Evolutionary conservation across 768 basidiomycete species (phyloP).

Genomic region (Mrakia frigida): DNA sequence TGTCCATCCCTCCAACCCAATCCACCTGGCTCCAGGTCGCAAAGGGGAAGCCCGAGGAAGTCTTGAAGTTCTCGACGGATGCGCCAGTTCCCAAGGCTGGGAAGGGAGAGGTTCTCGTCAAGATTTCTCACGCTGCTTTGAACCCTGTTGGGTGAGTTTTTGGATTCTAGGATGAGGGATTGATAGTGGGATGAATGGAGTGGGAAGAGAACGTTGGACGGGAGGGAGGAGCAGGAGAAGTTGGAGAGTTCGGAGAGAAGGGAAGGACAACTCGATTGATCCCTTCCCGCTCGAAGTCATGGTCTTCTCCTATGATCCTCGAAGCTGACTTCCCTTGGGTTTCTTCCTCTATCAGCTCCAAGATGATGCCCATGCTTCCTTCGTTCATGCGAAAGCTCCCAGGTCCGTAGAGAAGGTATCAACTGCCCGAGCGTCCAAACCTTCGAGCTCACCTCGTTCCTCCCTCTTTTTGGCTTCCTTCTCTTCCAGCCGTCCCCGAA

Average conservation of each 20-base stretch:
- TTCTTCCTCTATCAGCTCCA: not conserved
- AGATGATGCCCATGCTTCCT: conserved; percentile 12
- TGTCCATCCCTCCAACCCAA: conserved; percentile 2
- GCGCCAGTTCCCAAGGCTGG: conserved; percentile 11
- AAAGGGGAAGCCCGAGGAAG: conserved; percentile 1
- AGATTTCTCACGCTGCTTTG: conserved; percentile 4
- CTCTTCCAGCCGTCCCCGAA: conserved; percentile 2
- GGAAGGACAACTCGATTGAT: no score
- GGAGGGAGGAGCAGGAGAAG: not conserved
- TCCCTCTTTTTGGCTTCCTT: not conserved
- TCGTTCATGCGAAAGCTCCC: not conserved
- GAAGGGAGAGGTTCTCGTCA: conserved; percentile 18
- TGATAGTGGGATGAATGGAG: not conserved
- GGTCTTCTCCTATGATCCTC: not conserved
- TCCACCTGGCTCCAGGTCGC: conserved; percentile 13
- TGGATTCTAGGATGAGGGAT: not conserved
- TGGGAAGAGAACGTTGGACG: not conserved
- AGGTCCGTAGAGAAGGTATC: no score
- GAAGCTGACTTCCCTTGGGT: not conserved
- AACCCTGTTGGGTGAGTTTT: conserved; percentile 16
- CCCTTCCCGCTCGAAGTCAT: not conserved
- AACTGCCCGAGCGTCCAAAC: no score
- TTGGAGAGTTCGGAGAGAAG: no score
- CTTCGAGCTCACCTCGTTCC: conserved; percentile 5
- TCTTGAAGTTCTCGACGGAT: conserved; percentile 16